Conservation (phyloP, 1,284 basidiomycete species). For the Golubevia sp. region DNA sequence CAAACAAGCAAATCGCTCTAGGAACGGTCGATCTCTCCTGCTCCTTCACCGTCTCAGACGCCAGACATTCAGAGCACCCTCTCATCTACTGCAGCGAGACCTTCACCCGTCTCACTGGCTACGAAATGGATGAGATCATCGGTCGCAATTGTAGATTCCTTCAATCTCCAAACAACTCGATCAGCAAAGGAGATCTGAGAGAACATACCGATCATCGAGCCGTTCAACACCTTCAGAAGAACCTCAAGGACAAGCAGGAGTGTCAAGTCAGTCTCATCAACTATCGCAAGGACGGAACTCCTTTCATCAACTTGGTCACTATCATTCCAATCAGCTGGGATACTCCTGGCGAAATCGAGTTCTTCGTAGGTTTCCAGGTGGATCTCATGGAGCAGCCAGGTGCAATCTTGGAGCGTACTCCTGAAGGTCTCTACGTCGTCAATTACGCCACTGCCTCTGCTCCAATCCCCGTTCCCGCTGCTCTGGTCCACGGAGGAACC, state of each 20-base stretch:
- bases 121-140: conserved; percentile 67
- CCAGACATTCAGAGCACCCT: conserved; percentile 77
- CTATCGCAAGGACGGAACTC: conserved; percentile 80
- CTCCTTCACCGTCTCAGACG: conserved; percentile 84
- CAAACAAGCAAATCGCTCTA: conserved; percentile 75
- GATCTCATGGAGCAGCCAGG: conserved; percentile 85
- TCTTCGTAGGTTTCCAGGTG: conserved; percentile 81
- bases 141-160: conserved; percentile 64
- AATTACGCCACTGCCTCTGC: conserved; percentile 25
- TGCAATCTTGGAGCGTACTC: conserved; percentile 69
- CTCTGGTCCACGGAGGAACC: background rate
- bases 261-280: conserved; percentile 86
- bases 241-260: conserved; percentile 24
- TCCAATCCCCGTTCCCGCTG: conserved; percentile 17
- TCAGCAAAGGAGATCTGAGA: conserved; percentile 72
- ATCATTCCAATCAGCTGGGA: conserved; percentile 70
- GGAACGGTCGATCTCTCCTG: conserved; percentile 91
- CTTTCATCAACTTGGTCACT: conserved; percentile 69
- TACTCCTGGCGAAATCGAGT: conserved; percentile 70
- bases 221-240: conserved; percentile 65
- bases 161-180: conserved; percentile 74
- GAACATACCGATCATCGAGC: conserved; percentile 73
- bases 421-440: conserved; percentile 46
- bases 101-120: conserved; percentile 82
- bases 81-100: conserved; percentile 84